Evolutionary conservation across 495 filamentous ascomycete species (phyloP).

Genomic region (Trichoderma virens): DNA sequence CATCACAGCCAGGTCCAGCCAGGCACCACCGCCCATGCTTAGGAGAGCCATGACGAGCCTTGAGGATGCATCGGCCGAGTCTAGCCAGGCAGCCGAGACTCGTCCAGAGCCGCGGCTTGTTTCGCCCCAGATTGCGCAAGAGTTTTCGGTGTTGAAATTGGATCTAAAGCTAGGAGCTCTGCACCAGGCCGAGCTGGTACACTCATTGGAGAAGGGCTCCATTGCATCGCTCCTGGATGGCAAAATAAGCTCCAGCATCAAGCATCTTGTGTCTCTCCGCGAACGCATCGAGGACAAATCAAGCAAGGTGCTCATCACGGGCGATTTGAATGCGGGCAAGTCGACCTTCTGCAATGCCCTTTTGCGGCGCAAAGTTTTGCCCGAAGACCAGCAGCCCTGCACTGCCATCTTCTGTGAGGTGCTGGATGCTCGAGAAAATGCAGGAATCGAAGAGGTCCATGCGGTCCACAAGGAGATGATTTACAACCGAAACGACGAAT

Average conservation of each 20-base stretch:
- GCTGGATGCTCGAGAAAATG: slow-evolving; percentile 83
- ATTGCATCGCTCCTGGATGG: slow-evolving; percentile 86
- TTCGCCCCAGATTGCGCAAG: slow-evolving; percentile 86
- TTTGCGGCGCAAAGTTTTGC: slow-evolving; percentile 81
- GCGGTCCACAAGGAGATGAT: slow-evolving; percentile 71
- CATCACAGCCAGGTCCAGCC: slow-evolving; percentile 14
- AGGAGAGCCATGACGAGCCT: slow-evolving; percentile 62
- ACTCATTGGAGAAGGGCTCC: slow-evolving; percentile 89
- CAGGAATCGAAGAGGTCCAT: slow-evolving; percentile 87
- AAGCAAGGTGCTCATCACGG: slow-evolving; percentile 96
- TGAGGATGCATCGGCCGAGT: slow-evolving; percentile 59
- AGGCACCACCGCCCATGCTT: slow-evolving; percentile 40
- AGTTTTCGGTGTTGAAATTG: slow-evolving; percentile 91
- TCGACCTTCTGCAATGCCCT: slow-evolving; percentile 98
- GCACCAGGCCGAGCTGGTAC: slow-evolving; percentile 83
- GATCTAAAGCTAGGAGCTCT: slow-evolving; percentile 84
- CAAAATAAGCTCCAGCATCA: slow-evolving; percentile 86
- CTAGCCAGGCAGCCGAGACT: slow-evolving; percentile 57
- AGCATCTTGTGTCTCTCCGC: slow-evolving; percentile 75
- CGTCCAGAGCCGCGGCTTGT: slow-evolving; percentile 67
- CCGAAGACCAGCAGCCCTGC: slow-evolving; percentile 97
- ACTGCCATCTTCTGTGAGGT: slow-evolving; percentile 99
- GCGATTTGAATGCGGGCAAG: slow-evolving; percentile 94
- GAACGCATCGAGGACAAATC: slow-evolving; percentile 96
- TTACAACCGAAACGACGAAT: slow-evolving; percentile 87